Conservation (phyloP, 257 asterid genomes). For the Nicotiana tabacum region DNA sequence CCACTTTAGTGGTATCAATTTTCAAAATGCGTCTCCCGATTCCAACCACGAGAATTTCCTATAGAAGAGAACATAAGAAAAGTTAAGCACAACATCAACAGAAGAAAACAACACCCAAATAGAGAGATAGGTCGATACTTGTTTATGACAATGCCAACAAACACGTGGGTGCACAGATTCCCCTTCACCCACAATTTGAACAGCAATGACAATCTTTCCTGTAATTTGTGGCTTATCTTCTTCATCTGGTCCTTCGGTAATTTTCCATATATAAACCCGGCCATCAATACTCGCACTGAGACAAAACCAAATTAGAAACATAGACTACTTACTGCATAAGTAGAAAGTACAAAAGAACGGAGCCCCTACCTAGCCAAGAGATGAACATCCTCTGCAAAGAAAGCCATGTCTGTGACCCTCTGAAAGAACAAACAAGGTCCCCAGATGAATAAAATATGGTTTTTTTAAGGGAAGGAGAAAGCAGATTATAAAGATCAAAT, state of each 20-base stretch:
- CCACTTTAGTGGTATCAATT: conserved; percentile 87
- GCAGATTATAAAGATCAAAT: neutral
- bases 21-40: conserved; percentile 66
- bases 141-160: conserved; percentile 99
- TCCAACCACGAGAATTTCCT: conserved; percentile 97
- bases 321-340: conserved; percentile 10
- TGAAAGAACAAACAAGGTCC: conserved; percentile 32
- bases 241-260: conserved; percentile 89
- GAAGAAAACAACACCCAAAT: neutral
- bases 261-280: conserved; percentile 90
- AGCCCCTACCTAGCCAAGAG: conserved; percentile 80
- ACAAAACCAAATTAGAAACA: conserved; percentile 20
- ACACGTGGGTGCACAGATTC: conserved; percentile 88
- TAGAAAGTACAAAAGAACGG: conserved; percentile 8
- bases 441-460: neutral
- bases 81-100: conserved; percentile 8
- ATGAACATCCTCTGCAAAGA: conserved; percentile 98
- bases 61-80: conserved; percentile 14
- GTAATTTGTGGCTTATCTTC: conserved; percentile 91
- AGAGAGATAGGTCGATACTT: conserved; percentile 38
- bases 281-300: conserved; percentile 96
- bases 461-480: neutral
- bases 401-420: conserved; percentile 99
- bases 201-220: conserved; percentile 67
- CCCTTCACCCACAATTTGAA: conserved; percentile 82